Percentiles rank a stretch among this genome's conserved stretches.
These are phyloP conservation scores for Phytopythium oedochilum DNA, from an alignment of 352 stramenopile genomes.

Conservation along the genomic window DNA sequence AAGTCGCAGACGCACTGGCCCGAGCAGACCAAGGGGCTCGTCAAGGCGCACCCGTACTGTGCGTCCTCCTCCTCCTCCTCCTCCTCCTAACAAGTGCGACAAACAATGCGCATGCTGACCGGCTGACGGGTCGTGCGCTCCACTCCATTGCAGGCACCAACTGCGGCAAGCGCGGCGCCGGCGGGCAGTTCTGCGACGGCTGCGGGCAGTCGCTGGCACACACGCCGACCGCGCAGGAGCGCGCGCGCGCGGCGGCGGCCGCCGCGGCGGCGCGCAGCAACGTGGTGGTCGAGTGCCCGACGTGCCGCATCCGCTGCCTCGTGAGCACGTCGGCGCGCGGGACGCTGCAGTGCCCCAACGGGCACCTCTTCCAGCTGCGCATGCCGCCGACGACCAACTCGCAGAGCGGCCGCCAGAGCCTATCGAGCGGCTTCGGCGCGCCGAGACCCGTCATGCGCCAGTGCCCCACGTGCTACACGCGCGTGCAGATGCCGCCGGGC, in stretches of 20 bases:
- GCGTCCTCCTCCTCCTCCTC: conserved; percentile 4
- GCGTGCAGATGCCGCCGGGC: conserved; percentile 82
- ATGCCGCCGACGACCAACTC: conserved; percentile 53
- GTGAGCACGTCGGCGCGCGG: conserved; percentile 66
- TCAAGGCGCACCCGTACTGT: conserved; percentile 86
- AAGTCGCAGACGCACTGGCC: conserved; percentile 82
- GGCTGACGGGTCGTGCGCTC: too few relatives aligned
- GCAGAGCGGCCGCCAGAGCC: conserved; percentile 28
- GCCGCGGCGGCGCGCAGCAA: conserved; percentile 53
- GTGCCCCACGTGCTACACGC: conserved; percentile 84
- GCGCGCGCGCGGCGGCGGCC: conserved; percentile 42
- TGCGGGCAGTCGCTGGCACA: conserved; percentile 71
- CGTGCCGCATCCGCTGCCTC: conserved; percentile 70
- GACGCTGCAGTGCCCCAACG: conserved; percentile 72
- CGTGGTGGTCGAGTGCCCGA: conserved; percentile 71
- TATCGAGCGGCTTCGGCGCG: conserved; percentile 15
- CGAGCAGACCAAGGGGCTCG: conserved; percentile 78
- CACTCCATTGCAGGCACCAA: too few relatives aligned
- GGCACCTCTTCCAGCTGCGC: conserved; percentile 67
- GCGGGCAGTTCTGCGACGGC: conserved; percentile 68
- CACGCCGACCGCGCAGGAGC: conserved; percentile 69
- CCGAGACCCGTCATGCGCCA: conserved; percentile 72
- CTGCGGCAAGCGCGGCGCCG: conserved; percentile 64
- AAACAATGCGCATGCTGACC: too few relatives aligned
- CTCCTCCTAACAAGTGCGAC: too few relatives aligned